A percentile compares a stretch with the other conserved stretches of the same genome.
Conservation (phyloP, 1,284 basidiomycete genomes). For the Rhodofomes roseus region DNA sequence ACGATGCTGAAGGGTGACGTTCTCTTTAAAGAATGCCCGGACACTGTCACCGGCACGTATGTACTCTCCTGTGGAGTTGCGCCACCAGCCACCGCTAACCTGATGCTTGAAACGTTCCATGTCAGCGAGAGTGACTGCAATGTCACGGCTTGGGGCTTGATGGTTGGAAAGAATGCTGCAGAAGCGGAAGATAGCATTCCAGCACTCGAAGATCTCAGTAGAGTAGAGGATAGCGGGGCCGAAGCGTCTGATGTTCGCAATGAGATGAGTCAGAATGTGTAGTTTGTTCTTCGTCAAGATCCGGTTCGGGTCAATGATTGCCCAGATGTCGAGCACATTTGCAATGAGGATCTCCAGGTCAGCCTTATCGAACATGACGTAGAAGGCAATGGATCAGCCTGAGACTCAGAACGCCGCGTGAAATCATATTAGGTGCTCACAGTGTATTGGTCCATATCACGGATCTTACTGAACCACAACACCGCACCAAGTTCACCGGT, state of each 20-base stretch:
- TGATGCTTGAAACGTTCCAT: slow-evolving; percentile 26
- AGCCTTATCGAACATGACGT: not conserved
- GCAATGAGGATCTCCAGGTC: slow-evolving; percentile 13
- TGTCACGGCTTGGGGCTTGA: slow-evolving; percentile 39
- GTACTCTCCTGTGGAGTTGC: not conserved
- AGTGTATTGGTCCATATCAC: slow-evolving; percentile 26
- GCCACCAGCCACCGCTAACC: slow-evolving; percentile 17
- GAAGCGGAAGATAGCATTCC: slow-evolving; percentile 39
- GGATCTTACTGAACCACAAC: slow-evolving; percentile 34
- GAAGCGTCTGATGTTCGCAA: slow-evolving; percentile 13
- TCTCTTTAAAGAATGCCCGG: slow-evolving; percentile 8
- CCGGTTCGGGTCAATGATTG: slow-evolving; percentile 12
- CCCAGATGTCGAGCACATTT: slow-evolving; percentile 16
- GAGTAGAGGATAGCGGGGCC: slow-evolving; percentile 17
- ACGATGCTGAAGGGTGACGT: slow-evolving; percentile 14
- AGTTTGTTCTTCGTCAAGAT: slow-evolving; percentile 23
- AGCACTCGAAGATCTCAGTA: slow-evolving; percentile 43
- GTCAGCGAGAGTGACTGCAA: slow-evolving; percentile 32
- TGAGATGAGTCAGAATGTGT: slow-evolving; percentile 16
- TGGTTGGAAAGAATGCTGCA: slow-evolving; percentile 39
- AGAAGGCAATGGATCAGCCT: too few species aligned
- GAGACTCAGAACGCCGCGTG: too few species aligned
- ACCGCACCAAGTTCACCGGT: slow-evolving; percentile 28
- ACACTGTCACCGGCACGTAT: slow-evolving; percentile 4
- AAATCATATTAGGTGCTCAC: too few species aligned